These are phyloP conservation scores for Protomyces gravidus DNA, from an alignment of 1,139 yeast genomes.

Conservation along the genomic window DNA sequence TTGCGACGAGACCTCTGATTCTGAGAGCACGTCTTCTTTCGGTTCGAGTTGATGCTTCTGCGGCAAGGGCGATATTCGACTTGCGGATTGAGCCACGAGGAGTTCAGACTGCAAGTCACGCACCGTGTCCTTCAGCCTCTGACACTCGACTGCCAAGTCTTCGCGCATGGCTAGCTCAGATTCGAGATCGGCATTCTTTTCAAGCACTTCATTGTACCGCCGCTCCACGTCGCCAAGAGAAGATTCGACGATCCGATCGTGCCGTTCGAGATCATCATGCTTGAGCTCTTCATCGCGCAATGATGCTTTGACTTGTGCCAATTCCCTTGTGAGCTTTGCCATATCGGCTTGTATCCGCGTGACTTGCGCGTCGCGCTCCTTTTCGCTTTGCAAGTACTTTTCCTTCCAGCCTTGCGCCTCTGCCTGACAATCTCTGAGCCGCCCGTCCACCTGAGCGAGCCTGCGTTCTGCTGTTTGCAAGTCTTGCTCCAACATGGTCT, in stretches of 20 bases:
- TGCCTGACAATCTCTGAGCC: conserved; percentile 35
- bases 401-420: conserved; percentile 38
- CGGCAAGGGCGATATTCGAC: no score
- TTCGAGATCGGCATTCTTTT: conserved; percentile 41
- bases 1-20: background rate
- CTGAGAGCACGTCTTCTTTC: background rate
- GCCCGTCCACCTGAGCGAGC: conserved; percentile 36
- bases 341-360: conserved; percentile 38
- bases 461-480: conserved; percentile 37
- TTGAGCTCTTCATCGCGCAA: conserved; percentile 44
- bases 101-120: conserved; percentile 41
- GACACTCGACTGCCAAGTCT: conserved; percentile 38
- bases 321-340: conserved; percentile 37
- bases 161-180: conserved; percentile 39
- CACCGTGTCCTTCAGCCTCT: conserved; percentile 41
- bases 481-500: conserved; percentile 41
- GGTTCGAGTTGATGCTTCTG: background rate
- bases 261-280: conserved; percentile 44
- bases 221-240: conserved; percentile 40
- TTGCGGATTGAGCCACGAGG: conserved; percentile 29
- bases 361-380: conserved; percentile 38
- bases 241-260: conserved; percentile 36
- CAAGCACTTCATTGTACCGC: conserved; percentile 39
- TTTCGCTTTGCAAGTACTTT: conserved; percentile 37
- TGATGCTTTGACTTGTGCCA: conserved; percentile 32